A percentile compares a stretch with the other conserved stretches of the same genome.
These are phyloP conservation scores for Dicorynia guianensis DNA, from an alignment of 306 rosid species.

Conservation along the genomic window DNA sequence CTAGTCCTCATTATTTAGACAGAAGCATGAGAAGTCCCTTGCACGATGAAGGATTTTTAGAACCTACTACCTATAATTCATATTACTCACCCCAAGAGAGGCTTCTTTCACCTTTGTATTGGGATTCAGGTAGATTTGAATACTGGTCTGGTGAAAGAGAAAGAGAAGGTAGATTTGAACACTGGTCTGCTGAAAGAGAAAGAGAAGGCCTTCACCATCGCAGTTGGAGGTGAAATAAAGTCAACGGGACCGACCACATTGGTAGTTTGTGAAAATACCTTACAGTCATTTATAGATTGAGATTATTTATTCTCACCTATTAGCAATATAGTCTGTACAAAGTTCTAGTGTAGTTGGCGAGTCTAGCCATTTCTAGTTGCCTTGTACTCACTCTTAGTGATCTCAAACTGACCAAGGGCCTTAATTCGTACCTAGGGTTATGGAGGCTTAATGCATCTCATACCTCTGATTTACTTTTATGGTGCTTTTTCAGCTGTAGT, in stretches of 20 bases:
- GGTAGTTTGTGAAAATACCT: conserved; percentile 31
- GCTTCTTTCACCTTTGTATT: conserved; percentile 45
- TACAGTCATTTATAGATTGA: conserved; percentile 21
- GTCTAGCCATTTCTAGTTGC: conserved; percentile 39
- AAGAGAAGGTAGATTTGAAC: conserved; percentile 49
- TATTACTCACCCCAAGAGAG: conserved; percentile 55
- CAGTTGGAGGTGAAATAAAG: conserved; percentile 54
- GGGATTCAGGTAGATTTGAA: conserved; percentile 46
- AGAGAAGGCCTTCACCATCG: conserved; percentile 53
- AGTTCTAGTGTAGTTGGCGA: conserved; percentile 34
- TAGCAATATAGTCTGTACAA: conserved; percentile 43
- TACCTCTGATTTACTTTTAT: conserved; percentile 10
- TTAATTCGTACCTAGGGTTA: neutral
- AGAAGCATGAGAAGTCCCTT: conserved; percentile 64
- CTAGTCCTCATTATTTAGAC: conserved; percentile 47
- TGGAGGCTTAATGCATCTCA: neutral
- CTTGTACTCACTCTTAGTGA: conserved; percentile 22
- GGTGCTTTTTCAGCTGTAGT: conserved; percentile 12
- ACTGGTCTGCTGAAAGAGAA: conserved; percentile 15
- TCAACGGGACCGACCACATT: conserved; percentile 1
- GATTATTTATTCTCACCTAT: conserved; percentile 19
- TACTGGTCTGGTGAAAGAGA: conserved; percentile 45
- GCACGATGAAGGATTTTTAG: conserved; percentile 53
- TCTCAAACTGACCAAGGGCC: neutral
- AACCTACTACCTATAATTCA: conserved; percentile 44